Evolutionary conservation across 2,329 filamentous ascomycete species (phyloP).

Genomic region (Claviceps digitariae): DNA sequence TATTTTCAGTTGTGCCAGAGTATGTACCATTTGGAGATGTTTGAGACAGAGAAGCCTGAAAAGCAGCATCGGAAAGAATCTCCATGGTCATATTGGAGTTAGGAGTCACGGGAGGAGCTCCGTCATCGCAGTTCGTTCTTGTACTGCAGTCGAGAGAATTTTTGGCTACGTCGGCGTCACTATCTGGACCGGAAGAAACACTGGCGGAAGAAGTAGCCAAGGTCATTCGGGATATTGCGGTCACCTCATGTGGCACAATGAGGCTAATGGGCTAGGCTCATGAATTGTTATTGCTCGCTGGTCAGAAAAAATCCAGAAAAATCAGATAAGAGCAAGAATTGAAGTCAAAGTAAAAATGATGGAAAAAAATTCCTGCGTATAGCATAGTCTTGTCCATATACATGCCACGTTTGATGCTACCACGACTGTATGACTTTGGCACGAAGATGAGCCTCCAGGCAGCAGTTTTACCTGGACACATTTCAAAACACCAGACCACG

Average conservation of each 20-base stretch:
- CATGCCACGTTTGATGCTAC: neutral
- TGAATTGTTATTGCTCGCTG: neutral
- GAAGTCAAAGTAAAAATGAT: too few species aligned
- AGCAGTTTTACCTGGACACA: neutral
- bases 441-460: neutral
- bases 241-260: neutral
- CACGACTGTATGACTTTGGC: neutral
- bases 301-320: too few species aligned
- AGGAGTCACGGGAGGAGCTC: neutral
- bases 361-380: neutral
- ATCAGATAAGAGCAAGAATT: neutral
- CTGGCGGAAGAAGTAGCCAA: constrained; percentile 1
- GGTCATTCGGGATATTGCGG: constrained; percentile 1
- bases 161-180: constrained; percentile 3
- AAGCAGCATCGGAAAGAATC: constrained; percentile 7
- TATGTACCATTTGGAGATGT: neutral
- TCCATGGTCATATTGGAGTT: constrained; percentile 8
- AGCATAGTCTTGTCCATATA: neutral
- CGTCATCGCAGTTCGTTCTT: constrained; percentile 1
- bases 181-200: constrained; percentile 2
- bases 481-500: neutral
- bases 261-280: neutral
- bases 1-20: neutral
- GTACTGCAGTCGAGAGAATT: neutral
- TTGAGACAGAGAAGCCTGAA: constrained; percentile 2